Conservation (phyloP, 2,329 filamentous ascomycete genomes). For the Daldinia sp. region DNA sequence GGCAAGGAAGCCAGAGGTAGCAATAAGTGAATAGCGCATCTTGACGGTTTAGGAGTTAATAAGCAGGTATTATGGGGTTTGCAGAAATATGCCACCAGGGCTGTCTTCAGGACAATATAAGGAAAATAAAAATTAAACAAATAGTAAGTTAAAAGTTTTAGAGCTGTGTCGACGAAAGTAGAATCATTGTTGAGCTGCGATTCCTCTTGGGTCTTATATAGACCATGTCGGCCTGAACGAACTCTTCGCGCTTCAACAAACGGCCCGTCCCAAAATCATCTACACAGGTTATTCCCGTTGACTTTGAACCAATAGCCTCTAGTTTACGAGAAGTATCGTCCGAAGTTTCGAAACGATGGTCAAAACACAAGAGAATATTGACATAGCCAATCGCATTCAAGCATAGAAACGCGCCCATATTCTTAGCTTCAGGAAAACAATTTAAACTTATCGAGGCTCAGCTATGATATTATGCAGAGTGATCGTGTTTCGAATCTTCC, state of each 20-base stretch:
- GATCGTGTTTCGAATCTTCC: constrained; percentile 15
- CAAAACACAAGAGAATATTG: constrained; percentile 27
- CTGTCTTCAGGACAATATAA: constrained; percentile 32
- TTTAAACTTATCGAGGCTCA: constrained; percentile 13
- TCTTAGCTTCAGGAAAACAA: constrained; percentile 9
- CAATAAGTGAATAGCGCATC: constrained; percentile 44
- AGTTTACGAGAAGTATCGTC: constrained; percentile 15
- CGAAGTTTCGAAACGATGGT: constrained; percentile 34
- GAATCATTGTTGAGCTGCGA: not conserved
- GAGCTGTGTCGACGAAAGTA: constrained; percentile 26
- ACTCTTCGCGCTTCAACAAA: not conserved
- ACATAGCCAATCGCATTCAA: constrained; percentile 36
- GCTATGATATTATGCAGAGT: constrained; percentile 1
- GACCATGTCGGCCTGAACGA: constrained; percentile 11
- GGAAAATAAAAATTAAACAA: constrained; percentile 14
- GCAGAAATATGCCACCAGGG: constrained; percentile 42
- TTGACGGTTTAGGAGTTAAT: constrained; percentile 25
- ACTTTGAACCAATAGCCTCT: constrained; percentile 13
- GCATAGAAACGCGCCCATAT: constrained; percentile 19
- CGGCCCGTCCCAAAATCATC: not conserved
- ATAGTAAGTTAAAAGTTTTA: constrained; percentile 17
- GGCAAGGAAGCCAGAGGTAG: constrained; percentile 42
- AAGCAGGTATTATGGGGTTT: constrained; percentile 9
- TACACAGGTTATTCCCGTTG: not conserved
- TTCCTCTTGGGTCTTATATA: constrained; percentile 32